Base-by-base conservation (phyloP, 148 eudicot species). In the Persicaria tinctoria region DNA sequence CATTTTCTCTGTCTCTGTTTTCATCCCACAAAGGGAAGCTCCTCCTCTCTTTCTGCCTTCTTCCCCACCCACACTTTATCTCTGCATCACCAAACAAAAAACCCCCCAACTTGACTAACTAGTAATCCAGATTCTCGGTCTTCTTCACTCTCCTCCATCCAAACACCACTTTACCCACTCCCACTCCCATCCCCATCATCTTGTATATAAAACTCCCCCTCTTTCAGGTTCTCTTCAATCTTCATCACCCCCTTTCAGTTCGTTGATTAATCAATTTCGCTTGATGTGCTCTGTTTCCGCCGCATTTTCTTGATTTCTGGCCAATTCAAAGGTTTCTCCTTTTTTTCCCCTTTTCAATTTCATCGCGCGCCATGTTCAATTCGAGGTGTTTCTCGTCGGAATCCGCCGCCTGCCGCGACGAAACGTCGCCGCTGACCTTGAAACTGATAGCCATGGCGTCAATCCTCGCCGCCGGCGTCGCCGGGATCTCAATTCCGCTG, bases 401-500 rank as follows among this genome's bases (percentile, higher is more conserved):
- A 6, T 57, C 76, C 7, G 79, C 76, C 44, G 57, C 75, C 50
- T 85, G 87, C 45, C 81, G 87, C 3, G 83, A 87, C 18, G 83
- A 82, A 46, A 5, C 87, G 4, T 82, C 84, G 0, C 85, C 90
- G 8, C 72, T 87, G 63, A 66, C 68, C 1, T 72, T 83, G n/a
- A 87, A 87, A 55, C 75, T 87, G 0, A 51, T 81, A 3, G 90
- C 90, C 7, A 81, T 87, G 16, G 80, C 57, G 0, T 76, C 88
- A 0, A 87, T 87, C 59, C 76, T 87, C 0, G 78, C 79, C 8
- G 84, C 86, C 8, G 83, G 87, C 0, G 83, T 83, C 4, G 54
- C 85, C 0, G 90, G 90, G 0, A 82, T 87, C 1, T 74, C 84
- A 1, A 78, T 87, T 9, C 90, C 90, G 3, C 60, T 85, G 12